Evolutionary conservation across 768 basidiomycete genomes (phyloP).

Genomic region (Calocera viscosa): DNA sequence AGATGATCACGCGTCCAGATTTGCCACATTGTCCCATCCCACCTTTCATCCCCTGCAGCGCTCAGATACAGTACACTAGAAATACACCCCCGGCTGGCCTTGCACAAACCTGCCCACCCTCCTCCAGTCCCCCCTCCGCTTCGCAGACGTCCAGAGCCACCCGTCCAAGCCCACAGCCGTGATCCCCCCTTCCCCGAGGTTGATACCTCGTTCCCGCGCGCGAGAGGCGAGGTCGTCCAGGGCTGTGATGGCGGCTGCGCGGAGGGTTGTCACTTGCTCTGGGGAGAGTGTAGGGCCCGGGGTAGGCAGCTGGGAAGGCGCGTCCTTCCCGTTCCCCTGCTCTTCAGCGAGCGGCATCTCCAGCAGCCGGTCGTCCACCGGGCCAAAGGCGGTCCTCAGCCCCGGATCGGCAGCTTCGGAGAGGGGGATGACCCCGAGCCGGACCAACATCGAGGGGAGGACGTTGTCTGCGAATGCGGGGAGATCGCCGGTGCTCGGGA

Average conservation of each 20-base stretch:
- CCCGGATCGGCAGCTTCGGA: constrained; percentile 29
- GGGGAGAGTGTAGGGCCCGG: not conserved
- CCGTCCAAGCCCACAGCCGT: constrained; percentile 2
- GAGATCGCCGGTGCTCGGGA: constrained; percentile 40
- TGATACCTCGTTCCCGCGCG: not conserved
- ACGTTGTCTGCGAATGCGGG: constrained; percentile 67
- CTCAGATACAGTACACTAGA: too few relatives aligned
- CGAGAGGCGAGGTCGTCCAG: not conserved
- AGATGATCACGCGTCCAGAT: too few relatives aligned
- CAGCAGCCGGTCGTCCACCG: not conserved
- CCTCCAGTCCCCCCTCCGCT: not conserved
- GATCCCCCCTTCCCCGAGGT: not conserved
- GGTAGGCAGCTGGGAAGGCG: not conserved
- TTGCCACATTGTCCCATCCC: not conserved
- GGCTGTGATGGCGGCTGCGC: not conserved
- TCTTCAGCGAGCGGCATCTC: not conserved
- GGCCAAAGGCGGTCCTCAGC: constrained; percentile 42
- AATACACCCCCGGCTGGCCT: not conserved
- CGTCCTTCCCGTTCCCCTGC: not conserved
- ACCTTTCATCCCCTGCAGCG: not conserved
- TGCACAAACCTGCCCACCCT: not conserved
- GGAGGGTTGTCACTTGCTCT: not conserved
- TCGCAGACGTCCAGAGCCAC: not conserved
- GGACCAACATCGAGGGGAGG: constrained; percentile 66
- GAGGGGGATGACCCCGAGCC: constrained; percentile 62